A percentile compares a stretch with the other conserved stretches of the same genome.
These are phyloP conservation scores for Pyrrhoderma noxium DNA, from an alignment of 1,284 basidiomycete genomes.

Conservation along the genomic window DNA sequence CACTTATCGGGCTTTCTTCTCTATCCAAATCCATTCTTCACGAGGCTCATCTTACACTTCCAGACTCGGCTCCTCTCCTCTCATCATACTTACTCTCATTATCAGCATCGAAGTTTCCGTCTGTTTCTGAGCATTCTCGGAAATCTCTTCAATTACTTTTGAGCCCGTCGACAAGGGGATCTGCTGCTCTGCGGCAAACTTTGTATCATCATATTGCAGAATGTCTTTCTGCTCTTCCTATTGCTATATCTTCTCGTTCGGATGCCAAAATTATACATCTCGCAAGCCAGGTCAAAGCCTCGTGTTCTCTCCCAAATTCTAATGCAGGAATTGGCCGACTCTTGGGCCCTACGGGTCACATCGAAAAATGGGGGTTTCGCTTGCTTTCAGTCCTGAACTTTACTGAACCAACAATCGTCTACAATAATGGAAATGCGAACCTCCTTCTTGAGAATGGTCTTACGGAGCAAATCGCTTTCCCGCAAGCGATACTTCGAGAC, in stretches of 20 bases:
- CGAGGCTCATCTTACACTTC: slow-evolving; percentile 51
- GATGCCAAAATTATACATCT: slow-evolving; percentile 66
- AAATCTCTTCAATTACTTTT: slow-evolving; percentile 40
- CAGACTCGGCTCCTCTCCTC: slow-evolving; percentile 56
- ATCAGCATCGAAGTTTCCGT: slow-evolving; percentile 44
- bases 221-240: slow-evolving; percentile 68
- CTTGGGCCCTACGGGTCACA: slow-evolving; percentile 73
- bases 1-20: slow-evolving; percentile 47
- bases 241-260: slow-evolving; percentile 58
- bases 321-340: slow-evolving; percentile 51
- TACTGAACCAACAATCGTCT: slow-evolving; percentile 38
- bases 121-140: slow-evolving; percentile 47
- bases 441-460: slow-evolving; percentile 38
- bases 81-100: slow-evolving; percentile 64
- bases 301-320: slow-evolving; percentile 43
- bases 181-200: slow-evolving; percentile 42
- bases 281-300: slow-evolving; percentile 60
- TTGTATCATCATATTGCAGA: slow-evolving; percentile 51
- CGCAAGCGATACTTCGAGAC: slow-evolving; percentile 52
- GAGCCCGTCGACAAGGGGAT: slow-evolving; percentile 31
- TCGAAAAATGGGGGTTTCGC: slow-evolving; percentile 86
- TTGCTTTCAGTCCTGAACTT: slow-evolving; percentile 74
- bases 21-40: slow-evolving; percentile 51
- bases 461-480: slow-evolving; percentile 42
- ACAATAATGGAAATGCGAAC: slow-evolving; percentile 45